Evolutionary conservation across 1,284 basidiomycete species (phyloP), one percentile per base, ranked within the genome.

Genomic region (Paramarasmius palmivorus): DNA sequence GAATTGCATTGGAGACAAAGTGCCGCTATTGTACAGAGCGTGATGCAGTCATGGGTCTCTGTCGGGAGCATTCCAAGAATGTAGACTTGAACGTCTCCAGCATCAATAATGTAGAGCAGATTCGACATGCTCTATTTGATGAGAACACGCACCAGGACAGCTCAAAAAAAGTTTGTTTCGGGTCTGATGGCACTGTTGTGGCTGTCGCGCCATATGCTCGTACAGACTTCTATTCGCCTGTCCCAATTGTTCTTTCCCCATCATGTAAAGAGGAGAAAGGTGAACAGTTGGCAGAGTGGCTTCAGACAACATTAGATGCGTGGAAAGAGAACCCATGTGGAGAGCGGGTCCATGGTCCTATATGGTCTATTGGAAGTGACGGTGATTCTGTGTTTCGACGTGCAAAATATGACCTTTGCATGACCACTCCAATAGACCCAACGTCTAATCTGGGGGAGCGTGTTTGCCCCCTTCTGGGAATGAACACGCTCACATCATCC

Each of bases 131-230:
- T 34, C n/a, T 20, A 19, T 35, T 22, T 22, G n/a, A 19, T 35
- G 34, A n/a, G n/a, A 7, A 1, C 23, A 5, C 10, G 61, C 15
- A 32, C 29, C 29, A 6, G 29, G 12, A 29, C 55, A 14, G 15
- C 52, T n/a, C n/a, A n/a, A n/a, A n/a, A 44, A 54, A 42, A 32
- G n/a, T 55, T 48, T 60, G 61, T 37, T 50, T 54, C 58, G 67
- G 63, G 44, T 60, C 58, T 25, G 65, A 68, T 52, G 65, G 56
- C 1, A 65, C 63, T 20, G 66, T 65, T 5, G 58, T 66, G 36
- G 65, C 61, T 8, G 55, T 65, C 38, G 65, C 61, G 5, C 57
- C 65, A 4, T 59, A 61, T 35, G 53, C 59, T 9, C 50, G 39
- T 5, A 23, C 23, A 1, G 56, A 65, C 14, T 29, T 65, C 48